Conservation (phyloP, 768 basidiomycete genomes). For the Mycena chlorophos region DNA sequence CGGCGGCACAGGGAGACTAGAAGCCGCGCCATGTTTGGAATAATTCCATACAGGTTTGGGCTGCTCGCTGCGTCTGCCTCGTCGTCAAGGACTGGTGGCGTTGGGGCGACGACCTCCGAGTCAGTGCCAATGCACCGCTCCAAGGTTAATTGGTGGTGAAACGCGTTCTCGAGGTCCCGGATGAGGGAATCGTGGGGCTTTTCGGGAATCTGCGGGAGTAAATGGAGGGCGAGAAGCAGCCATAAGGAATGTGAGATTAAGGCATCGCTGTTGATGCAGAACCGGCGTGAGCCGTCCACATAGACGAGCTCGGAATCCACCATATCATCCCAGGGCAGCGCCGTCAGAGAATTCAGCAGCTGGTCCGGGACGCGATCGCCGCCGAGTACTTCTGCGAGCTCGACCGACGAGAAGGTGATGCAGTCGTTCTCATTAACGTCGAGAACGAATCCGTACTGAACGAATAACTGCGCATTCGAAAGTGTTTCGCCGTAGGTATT, state of each 20-base stretch:
- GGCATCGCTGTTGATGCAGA: conserved; percentile 53
- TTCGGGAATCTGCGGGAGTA: not conserved
- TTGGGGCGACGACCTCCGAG: not conserved
- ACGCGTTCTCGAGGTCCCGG: conserved; percentile 5
- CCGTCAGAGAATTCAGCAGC: conserved; percentile 9
- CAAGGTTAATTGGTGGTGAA: conserved; percentile 15
- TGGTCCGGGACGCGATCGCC: conserved; percentile 9
- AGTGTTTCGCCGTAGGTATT: conserved; percentile 76
- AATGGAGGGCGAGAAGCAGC: conserved; percentile 41
- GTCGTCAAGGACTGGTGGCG: conserved; percentile 19
- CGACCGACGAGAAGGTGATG: conserved; percentile 43
- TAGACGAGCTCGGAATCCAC: conserved; percentile 25
- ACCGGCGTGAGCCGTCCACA: conserved; percentile 17
- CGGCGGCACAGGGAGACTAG: conserved; percentile 30
- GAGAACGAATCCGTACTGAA: conserved; percentile 73
- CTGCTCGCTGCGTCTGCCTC: not conserved
- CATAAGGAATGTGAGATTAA: conserved; percentile 52
- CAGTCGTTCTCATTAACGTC: conserved; percentile 70
- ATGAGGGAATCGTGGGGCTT: conserved; percentile 6
- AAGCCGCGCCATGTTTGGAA: conserved; percentile 16
- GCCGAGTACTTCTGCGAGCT: conserved; percentile 27
- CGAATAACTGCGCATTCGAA: conserved; percentile 64
- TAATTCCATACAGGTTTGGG: conserved; percentile 10
- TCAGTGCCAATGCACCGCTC: conserved; percentile 10
- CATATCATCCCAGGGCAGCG: conserved; percentile 15